These are phyloP conservation scores for Alternaria tenuissima DNA, from an alignment of 2,329 filamentous ascomycete genomes.

Conservation along the genomic window DNA sequence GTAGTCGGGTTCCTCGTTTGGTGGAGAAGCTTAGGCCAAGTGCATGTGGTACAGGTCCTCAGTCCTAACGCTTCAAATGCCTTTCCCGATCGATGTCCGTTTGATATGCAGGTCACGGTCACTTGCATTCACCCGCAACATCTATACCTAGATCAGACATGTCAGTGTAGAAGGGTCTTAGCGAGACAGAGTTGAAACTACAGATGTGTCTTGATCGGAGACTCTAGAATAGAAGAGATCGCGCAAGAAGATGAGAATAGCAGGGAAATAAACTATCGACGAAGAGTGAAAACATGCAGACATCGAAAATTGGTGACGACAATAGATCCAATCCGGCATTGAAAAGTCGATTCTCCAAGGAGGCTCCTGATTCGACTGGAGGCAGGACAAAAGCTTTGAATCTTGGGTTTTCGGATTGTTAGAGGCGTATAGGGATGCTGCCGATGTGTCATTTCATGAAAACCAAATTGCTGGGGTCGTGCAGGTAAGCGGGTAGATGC, in stretches of 20 bases:
- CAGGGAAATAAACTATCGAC: neutral
- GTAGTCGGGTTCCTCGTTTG: constrained; percentile 1
- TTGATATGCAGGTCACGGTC: constrained; percentile 4
- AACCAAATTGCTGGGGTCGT: constrained; percentile 3
- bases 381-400: neutral
- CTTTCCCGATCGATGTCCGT: constrained; percentile 4
- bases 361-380: neutral
- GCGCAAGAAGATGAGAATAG: neutral
- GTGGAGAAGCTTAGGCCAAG: neutral
- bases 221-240: neutral
- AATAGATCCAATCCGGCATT: neutral
- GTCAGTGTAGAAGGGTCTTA: neutral
- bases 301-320: neutral
- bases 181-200: neutral
- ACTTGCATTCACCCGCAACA: neutral
- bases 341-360: neutral
- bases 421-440: constrained; percentile 4
- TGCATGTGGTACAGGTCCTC: constrained; percentile 2
- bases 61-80: neutral
- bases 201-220: neutral
- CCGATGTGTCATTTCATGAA: constrained; percentile 10
- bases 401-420: neutral
- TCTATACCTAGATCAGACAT: neutral
- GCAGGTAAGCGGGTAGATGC: constrained; percentile 19
- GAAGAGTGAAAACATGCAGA: neutral